Percentiles rank a stretch among this genome's conserved stretches.
Evolutionary conservation across 2,329 filamentous ascomycete species (phyloP).

Genomic region (Bipolaris oryzae): DNA sequence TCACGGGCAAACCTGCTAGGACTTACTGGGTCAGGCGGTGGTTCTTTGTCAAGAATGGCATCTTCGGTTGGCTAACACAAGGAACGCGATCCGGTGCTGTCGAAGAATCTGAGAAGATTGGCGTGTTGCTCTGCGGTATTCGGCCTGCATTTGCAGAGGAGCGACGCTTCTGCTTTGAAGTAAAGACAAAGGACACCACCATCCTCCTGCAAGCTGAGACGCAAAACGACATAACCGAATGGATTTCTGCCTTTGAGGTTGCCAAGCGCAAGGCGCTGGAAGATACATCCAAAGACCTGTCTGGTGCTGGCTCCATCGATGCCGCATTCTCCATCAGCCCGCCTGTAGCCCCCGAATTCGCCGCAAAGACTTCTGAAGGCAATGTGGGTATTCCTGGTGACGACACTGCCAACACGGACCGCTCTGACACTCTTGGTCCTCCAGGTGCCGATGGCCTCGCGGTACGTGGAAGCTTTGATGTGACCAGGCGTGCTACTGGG

Average conservation of each 20-base stretch:
- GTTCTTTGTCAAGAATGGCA: slow-evolving; percentile 95
- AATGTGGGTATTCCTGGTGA: slow-evolving; percentile 62
- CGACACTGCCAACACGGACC: slow-evolving; percentile 62
- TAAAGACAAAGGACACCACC: slow-evolving; percentile 95
- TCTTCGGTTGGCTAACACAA: slow-evolving; percentile 93
- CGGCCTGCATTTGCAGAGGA: slow-evolving; percentile 92
- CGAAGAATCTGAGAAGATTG: slow-evolving; percentile 94
- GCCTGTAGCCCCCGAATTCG: slow-evolving; percentile 87
- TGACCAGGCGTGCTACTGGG: slow-evolving; percentile 60
- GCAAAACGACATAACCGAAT: slow-evolving; percentile 88
- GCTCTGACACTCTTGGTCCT: slow-evolving; percentile 68
- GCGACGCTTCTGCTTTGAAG: slow-evolving; percentile 94
- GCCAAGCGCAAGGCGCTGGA: slow-evolving; percentile 93
- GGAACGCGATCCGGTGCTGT: slow-evolving; percentile 80
- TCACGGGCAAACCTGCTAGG: slow-evolving; percentile 85
- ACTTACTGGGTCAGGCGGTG: slow-evolving; percentile 90
- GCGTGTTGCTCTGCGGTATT: slow-evolving; percentile 90
- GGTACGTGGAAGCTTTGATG: slow-evolving; percentile 74
- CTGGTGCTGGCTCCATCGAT: slow-evolving; percentile 57
- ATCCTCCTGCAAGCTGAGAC: slow-evolving; percentile 92
- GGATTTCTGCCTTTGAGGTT: slow-evolving; percentile 91
- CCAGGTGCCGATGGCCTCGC: slow-evolving; percentile 63
- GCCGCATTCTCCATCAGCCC: slow-evolving; percentile 93
- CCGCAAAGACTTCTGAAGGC: slow-evolving; percentile 75
- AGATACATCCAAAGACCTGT: slow-evolving; percentile 63